A percentile compares a stretch with the other conserved stretches of the same genome.
Conservation (phyloP, 148 eudicot genomes). For the Cornus kousa region DNA sequence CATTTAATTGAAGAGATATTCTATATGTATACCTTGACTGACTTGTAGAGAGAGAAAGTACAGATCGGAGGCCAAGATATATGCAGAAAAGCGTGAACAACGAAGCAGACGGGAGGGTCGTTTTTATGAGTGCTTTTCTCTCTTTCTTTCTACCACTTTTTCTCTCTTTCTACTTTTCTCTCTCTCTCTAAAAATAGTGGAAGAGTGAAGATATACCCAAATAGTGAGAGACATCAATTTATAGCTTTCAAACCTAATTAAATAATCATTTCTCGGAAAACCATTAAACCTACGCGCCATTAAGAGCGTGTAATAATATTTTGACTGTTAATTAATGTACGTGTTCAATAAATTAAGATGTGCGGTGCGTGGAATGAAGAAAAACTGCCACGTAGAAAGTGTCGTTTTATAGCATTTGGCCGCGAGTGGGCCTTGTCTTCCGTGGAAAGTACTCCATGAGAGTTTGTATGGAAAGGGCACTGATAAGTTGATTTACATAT, state of each 20-base stretch:
- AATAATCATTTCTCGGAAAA: neutral
- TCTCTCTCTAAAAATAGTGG: neutral
- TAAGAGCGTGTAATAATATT: neutral
- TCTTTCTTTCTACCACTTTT: no score
- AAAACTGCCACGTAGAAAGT: neutral
- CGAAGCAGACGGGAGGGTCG: neutral
- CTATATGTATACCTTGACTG: conserved; percentile 2
- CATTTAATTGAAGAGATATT: neutral
- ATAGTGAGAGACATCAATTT: no score
- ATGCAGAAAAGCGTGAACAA: conserved; percentile 2
- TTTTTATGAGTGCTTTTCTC: neutral
- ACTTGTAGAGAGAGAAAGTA: conserved; percentile 3
- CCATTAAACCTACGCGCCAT: neutral
- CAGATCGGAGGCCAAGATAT: conserved; percentile 1
- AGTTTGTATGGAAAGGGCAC: neutral
- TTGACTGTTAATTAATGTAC: no score
- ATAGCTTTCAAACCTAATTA: neutral
- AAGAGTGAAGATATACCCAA: neutral
- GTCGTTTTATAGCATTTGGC: neutral
- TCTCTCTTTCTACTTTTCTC: neutral
- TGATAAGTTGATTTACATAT: neutral
- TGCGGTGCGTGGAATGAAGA: neutral
- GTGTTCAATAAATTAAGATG: no score
- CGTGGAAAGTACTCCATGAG: neutral
- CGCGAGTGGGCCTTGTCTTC: conserved; percentile 2